A percentile compares a stretch with the other conserved stretches of the same genome.
phyloP scores from a whole-genome alignment of 192 early-diverging fungal genomes.

The Paraglomus occultum region DNA sequence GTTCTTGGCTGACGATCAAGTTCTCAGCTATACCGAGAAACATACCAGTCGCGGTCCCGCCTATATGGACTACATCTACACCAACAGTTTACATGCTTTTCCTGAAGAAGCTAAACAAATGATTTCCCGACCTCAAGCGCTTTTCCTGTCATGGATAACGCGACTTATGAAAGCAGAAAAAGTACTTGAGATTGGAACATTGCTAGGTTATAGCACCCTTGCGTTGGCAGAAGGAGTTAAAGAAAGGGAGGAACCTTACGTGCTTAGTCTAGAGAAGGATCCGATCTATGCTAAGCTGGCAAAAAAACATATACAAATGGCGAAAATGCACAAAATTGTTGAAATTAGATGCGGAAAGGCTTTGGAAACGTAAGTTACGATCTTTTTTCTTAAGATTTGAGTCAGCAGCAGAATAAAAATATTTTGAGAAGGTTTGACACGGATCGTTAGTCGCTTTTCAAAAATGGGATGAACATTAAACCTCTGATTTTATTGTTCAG shows the following conservation, averaged over 20 bases:
- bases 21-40: constrained; percentile 22
- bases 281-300: constrained; percentile 47
- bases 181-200: constrained; percentile 68
- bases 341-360: constrained; percentile 46
- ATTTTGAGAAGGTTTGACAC: constrained; percentile 9
- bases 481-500: constrained; percentile 13
- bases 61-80: constrained; percentile 25
- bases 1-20: neutral
- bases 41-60: constrained; percentile 28
- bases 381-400: constrained; percentile 20
- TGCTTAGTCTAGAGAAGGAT: constrained; percentile 59
- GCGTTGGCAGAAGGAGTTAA: constrained; percentile 66
- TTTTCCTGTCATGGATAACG: constrained; percentile 49
- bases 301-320: constrained; percentile 36
- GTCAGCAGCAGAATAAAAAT: neutral
- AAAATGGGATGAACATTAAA: constrained; percentile 11
- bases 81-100: constrained; percentile 2
- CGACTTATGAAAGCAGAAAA: constrained; percentile 45
- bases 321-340: constrained; percentile 38
- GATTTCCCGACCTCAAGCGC: constrained; percentile 48
- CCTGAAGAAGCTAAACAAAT: constrained; percentile 42
- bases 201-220: constrained; percentile 63
- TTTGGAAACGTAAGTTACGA: constrained; percentile 33
- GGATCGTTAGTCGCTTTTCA: constrained; percentile 27
- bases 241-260: neutral